These are phyloP conservation scores for Raphidocelis subcapitata DNA, from an alignment of 139 green algal genomes.

Conservation along the genomic window DNA sequence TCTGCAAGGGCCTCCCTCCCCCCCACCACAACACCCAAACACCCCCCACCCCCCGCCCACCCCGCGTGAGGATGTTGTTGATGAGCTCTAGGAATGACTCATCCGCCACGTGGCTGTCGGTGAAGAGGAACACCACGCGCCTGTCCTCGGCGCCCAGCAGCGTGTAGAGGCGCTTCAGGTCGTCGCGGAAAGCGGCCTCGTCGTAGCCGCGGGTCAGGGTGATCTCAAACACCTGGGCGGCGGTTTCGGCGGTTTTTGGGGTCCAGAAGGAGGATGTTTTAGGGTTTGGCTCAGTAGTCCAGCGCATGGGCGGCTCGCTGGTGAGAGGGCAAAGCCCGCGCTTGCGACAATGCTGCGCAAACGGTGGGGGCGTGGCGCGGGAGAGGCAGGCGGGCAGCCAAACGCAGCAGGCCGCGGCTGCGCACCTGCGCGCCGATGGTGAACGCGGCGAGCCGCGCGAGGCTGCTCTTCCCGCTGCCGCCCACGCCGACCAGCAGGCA, in stretches of 20 bases:
- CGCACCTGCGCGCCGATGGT: background rate
- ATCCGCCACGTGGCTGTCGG: slow-evolving; percentile 61
- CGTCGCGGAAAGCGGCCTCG: slow-evolving; percentile 80
- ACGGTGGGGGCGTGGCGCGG: too few relatives aligned
- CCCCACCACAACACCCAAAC: too few relatives aligned
- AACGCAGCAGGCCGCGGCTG: too few relatives aligned
- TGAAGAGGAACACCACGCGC: slow-evolving; percentile 86
- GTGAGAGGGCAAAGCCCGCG: too few relatives aligned
- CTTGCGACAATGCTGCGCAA: too few relatives aligned
- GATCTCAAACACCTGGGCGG: slow-evolving; percentile 84
- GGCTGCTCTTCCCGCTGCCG: slow-evolving; percentile 79
- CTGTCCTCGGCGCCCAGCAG: slow-evolving; percentile 75
- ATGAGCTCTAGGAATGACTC: slow-evolving; percentile 86
- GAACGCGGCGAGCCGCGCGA: slow-evolving; percentile 64
- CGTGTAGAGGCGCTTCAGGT: slow-evolving; percentile 89
- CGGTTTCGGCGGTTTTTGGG: slow-evolving; percentile 33
- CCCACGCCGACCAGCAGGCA: slow-evolving; percentile 88
- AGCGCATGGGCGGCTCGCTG: too few relatives aligned
- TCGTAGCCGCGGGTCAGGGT: slow-evolving; percentile 86
- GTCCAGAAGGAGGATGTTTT: too few relatives aligned
- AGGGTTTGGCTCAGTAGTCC: too few relatives aligned
- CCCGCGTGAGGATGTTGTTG: slow-evolving; percentile 85
- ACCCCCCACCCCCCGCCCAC: slow-evolving; percentile 28
- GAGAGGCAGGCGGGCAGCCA: too few relatives aligned
- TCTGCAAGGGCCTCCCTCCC: too few relatives aligned